Base-by-base conservation (phyloP, 805 yeast species). In the Myxozyma monticola region DNA sequence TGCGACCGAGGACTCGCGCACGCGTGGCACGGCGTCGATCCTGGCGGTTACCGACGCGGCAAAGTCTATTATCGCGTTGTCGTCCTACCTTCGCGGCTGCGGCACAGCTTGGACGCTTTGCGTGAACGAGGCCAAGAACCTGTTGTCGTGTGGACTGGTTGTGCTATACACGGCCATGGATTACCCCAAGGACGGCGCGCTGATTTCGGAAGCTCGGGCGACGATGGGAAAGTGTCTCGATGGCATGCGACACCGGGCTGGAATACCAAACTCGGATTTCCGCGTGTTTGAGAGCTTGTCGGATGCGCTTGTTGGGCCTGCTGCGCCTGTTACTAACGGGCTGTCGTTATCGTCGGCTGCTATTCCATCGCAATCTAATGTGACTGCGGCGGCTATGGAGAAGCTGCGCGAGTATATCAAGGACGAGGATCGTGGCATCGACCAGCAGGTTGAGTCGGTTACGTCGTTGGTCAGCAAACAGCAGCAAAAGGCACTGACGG, bases 181-280 rank as follows among this genome's bases (percentile, higher is more conserved):
- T 56, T 88, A 86, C 63, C 81, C 87, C 1, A 80, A 87, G 63
- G 88, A 89, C 33, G 96, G 96, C 0, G 82, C 91, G 1, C 68
- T 88, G 47, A 81, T 83, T 63, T 85, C 80, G 62, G 88, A 83
- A 44, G 80, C 83, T 63, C 84, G 80, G 57, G 73, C 68, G 29
- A 68, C 85, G 41, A 67, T 88, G 40, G 66, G 56, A 2, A 51
- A 49, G 25, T 48, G 62, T 17, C 48, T 65, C 24, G 61, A 63
- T 8, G 47, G 58, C 17, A 43, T 60, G 17, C 31, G 45, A 18
- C 33, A 33, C 20, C 43, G 37, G 5, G 17, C 45, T 2, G 57
- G 57, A 7, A 48, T 52, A 14, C 28, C 47, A n/a, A 24, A 12
- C 26, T 26, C 48, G 7, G 50, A 54, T 25, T 47, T 38, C 31